Evolutionary conservation across 192 early-diverging fungal genomes (phyloP).

Genomic region (Coemansia sp.): DNA sequence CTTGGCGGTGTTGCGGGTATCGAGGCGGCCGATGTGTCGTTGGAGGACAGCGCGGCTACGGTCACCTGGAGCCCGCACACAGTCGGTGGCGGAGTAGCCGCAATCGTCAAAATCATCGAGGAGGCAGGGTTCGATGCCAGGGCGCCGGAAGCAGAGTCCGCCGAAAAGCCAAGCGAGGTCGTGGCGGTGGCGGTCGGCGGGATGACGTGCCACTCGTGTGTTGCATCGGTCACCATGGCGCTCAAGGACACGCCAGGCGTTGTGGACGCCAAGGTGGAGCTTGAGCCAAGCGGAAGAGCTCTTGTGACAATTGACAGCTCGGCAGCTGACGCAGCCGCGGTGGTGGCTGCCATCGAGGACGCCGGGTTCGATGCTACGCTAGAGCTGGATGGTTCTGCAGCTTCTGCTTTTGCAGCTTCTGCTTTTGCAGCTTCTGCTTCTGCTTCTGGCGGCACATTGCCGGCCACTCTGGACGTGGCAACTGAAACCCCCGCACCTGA

Average conservation of each 20-base stretch:
- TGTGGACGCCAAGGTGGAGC: constrained; percentile 57
- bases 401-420: no score
- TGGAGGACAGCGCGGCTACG: constrained; percentile 57
- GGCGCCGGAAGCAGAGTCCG: not conserved
- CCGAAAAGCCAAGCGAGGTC: not conserved
- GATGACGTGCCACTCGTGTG: constrained; percentile 87
- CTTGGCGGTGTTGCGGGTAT: constrained; percentile 59
- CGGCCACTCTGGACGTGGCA: not conserved
- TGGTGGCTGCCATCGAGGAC: constrained; percentile 65
- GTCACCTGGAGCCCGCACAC: constrained; percentile 58
- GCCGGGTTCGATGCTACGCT: constrained; percentile 62
- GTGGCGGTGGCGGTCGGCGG: constrained; percentile 44
- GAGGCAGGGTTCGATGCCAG: constrained; percentile 65
- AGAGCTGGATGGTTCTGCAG: constrained; percentile 1
- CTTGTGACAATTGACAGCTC: constrained; percentile 59
- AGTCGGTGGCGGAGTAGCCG: constrained; percentile 9
- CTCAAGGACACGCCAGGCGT: constrained; percentile 60
- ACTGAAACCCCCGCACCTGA: not conserved
- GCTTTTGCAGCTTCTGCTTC: not conserved
- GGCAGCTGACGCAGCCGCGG: constrained; percentile 20
- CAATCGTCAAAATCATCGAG: constrained; percentile 58
- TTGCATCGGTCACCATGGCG: constrained; percentile 67
- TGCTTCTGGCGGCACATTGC: not conserved
- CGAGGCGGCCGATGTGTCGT: constrained; percentile 52
- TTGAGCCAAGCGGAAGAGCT: constrained; percentile 58